phyloP scores from a whole-genome alignment of 2,329 filamentous ascomycete species.

The Aspergillus awamori region DNA sequence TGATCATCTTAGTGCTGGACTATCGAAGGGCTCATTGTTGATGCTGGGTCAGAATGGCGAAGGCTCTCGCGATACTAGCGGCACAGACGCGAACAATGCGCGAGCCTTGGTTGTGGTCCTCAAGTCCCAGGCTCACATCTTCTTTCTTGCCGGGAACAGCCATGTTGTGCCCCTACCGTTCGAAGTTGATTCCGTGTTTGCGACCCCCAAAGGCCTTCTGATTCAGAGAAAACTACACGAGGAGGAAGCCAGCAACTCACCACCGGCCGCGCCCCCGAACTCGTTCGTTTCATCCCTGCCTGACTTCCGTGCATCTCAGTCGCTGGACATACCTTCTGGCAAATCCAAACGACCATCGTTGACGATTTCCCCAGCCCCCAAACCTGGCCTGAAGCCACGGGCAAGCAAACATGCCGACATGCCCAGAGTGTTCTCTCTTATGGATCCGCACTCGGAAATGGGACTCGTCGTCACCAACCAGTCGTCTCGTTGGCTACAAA shows the following conservation, averaged over 20 bases:
- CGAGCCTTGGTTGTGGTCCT: conserved; percentile 86
- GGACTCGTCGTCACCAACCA: conserved; percentile 72
- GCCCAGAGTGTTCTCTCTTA: conserved; percentile 75
- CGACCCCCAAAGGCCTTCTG: conserved; percentile 79
- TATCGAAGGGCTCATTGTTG: conserved; percentile 22
- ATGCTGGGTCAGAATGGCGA: neutral
- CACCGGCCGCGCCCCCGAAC: conserved; percentile 69
- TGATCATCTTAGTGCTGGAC: conserved; percentile 24
- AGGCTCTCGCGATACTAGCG: conserved; percentile 11
- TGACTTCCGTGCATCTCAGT: conserved; percentile 38
- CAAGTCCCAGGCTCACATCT: conserved; percentile 89
- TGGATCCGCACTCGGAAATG: conserved; percentile 82
- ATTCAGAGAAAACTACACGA: conserved; percentile 74
- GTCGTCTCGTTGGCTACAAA: conserved; percentile 36
- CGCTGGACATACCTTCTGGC: conserved; percentile 36
- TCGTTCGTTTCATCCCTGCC: conserved; percentile 77
- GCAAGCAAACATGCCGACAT: conserved; percentile 58
- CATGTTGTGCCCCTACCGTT: conserved; percentile 94
- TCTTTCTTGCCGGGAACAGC: conserved; percentile 83
- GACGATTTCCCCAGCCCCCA: conserved; percentile 54
- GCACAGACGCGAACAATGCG: conserved; percentile 31
- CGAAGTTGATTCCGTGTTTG: conserved; percentile 84
- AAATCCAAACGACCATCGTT: conserved; percentile 50
- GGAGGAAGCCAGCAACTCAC: conserved; percentile 24
- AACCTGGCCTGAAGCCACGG: conserved; percentile 61